phyloP scores from a whole-genome alignment of 2,329 filamentous ascomycete species.

The Monosporascus sp. region DNA sequence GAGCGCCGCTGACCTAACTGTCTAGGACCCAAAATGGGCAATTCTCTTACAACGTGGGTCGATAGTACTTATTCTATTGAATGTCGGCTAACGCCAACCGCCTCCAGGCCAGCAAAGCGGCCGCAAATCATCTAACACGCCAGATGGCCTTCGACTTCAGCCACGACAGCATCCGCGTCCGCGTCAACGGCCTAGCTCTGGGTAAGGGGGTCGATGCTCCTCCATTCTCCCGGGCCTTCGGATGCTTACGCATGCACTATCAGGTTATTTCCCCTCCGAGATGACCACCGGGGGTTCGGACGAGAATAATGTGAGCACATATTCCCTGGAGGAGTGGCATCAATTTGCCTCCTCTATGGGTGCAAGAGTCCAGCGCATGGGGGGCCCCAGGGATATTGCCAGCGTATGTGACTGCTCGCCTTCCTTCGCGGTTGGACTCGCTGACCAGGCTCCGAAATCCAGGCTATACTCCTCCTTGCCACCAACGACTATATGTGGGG shows the following conservation, averaged over 20 bases:
- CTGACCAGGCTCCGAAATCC: too few relatives aligned
- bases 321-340: slow-evolving; percentile 10
- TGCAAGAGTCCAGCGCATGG: slow-evolving; percentile 18
- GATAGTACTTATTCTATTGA: neutral
- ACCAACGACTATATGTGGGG: slow-evolving; percentile 25
- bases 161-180: slow-evolving; percentile 21
- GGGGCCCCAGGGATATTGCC: slow-evolving; percentile 17
- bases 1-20: too few relatives aligned
- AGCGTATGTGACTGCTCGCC: slow-evolving; percentile 14
- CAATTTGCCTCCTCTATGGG: slow-evolving; percentile 12
- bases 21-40: neutral
- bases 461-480: slow-evolving; percentile 7
- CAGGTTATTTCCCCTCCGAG: slow-evolving; percentile 24
- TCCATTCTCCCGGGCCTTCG: too few relatives aligned
- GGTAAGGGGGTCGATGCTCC: slow-evolving; percentile 10
- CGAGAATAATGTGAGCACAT: slow-evolving; percentile 16
- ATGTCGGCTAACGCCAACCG: neutral
- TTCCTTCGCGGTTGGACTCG: neutral
- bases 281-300: slow-evolving; percentile 18
- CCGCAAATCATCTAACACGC: slow-evolving; percentile 1
- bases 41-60: neutral
- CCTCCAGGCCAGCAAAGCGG: slow-evolving; percentile 6
- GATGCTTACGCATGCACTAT: too few relatives aligned
- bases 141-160: slow-evolving; percentile 10
- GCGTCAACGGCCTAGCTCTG: slow-evolving; percentile 21